These are phyloP conservation scores for Pestalotiopsis sp. DNA, from an alignment of 2,329 filamentous ascomycete genomes.

Conservation along the genomic window DNA sequence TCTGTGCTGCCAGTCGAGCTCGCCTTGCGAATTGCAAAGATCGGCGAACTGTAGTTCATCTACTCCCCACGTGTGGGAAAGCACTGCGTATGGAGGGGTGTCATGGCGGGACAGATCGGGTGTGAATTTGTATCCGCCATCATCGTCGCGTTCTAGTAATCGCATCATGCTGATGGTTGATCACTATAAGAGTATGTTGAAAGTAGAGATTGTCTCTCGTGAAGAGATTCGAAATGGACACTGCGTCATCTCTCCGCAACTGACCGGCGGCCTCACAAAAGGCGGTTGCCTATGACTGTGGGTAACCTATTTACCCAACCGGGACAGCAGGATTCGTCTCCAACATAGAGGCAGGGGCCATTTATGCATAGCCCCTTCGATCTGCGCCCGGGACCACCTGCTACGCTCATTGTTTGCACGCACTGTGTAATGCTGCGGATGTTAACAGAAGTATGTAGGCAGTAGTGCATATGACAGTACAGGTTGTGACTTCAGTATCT, in stretches of 20 bases:
- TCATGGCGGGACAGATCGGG: not conserved
- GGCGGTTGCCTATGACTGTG: no score
- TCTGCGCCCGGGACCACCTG: no score
- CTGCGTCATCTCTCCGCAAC: not conserved
- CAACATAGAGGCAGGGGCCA: no score
- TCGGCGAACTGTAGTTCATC: not conserved
- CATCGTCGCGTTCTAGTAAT: not conserved
- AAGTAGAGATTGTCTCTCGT: not conserved
- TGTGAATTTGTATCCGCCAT: not conserved
- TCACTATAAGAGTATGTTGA: not conserved
- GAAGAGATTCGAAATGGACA: not conserved
- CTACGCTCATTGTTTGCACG: no score
- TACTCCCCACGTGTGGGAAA: constrained; percentile 19
- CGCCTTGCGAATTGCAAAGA: not conserved
- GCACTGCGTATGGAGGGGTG: constrained; percentile 17
- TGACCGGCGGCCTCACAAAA: no score
- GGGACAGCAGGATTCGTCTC: no score
- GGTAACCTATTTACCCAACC: no score
- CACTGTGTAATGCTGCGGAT: no score
- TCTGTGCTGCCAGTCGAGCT: not conserved
- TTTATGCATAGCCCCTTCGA: no score
- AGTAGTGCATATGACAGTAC: no score
- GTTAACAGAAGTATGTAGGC: no score
- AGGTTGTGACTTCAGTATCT: no score
- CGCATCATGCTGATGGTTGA: not conserved